phyloP scores from a whole-genome alignment of 2,329 filamentous ascomycete species.

The Xylariaceae sp. region DNA sequence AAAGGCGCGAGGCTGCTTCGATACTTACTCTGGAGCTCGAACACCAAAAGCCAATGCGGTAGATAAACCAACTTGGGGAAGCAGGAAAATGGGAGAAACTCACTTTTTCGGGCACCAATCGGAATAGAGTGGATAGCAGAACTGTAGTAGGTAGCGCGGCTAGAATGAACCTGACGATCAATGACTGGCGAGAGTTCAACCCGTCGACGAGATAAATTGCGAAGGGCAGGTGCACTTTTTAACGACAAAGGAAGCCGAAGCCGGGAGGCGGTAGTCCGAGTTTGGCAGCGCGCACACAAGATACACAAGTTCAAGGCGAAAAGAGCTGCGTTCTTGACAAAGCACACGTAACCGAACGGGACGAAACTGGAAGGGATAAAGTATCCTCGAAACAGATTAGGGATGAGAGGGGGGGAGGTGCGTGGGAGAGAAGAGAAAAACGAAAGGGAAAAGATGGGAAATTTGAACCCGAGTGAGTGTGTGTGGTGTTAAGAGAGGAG shows the following conservation, averaged over 20 bases:
- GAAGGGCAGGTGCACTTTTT: constrained; percentile 8
- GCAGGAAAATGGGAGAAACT: constrained; percentile 32
- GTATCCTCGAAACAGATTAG: constrained; percentile 22
- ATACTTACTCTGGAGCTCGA: constrained; percentile 15
- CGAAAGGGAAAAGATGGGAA: constrained; percentile 27
- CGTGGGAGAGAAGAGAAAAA: constrained; percentile 23
- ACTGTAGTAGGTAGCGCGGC: background rate
- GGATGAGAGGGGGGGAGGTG: constrained; percentile 23
- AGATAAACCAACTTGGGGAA: constrained; percentile 4
- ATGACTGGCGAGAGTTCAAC: constrained; percentile 23
- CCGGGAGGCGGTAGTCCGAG: constrained; percentile 27
- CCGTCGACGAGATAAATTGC: constrained; percentile 22
- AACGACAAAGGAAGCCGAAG: constrained; percentile 27
- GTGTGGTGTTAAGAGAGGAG: constrained; percentile 22
- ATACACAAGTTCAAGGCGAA: constrained; percentile 31
- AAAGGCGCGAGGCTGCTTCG: background rate
- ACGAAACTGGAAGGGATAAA: constrained; percentile 22
- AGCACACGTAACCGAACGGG: constrained; percentile 33
- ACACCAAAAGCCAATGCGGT: constrained; percentile 16
- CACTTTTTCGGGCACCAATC: constrained; percentile 50
- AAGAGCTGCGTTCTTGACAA: constrained; percentile 31
- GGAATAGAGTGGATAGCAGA: constrained; percentile 24
- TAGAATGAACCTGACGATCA: background rate
- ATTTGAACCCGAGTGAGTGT: constrained; percentile 23
- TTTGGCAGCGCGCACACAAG: constrained; percentile 32